These are phyloP conservation scores for Ceratobasidium sp. DNA, from an alignment of 1,284 basidiomycete genomes.

Conservation along the genomic window DNA sequence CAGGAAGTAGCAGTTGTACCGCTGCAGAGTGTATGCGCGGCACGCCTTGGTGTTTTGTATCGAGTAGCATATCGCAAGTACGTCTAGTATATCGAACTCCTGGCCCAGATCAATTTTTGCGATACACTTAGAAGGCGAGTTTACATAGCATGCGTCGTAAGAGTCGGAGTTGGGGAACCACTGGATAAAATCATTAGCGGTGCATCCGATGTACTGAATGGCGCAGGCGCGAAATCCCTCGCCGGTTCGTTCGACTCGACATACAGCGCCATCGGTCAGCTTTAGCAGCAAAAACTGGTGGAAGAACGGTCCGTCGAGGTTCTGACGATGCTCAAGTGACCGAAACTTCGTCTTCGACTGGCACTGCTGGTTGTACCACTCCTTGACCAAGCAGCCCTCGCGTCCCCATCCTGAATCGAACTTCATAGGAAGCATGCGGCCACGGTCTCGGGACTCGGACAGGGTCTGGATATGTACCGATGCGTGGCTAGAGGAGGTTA, in stretches of 20 bases:
- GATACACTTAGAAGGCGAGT: neutral
- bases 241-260: conserved; percentile 15
- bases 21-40: too few relatives aligned
- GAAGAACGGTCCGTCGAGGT: neutral
- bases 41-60: conserved; percentile 7
- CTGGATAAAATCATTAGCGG: conserved; percentile 4
- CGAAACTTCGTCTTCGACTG: neutral
- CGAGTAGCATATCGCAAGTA: conserved; percentile 24
- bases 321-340: neutral
- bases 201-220: neutral
- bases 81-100: conserved; percentile 4
- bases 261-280: neutral
- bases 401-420: conserved; percentile 12
- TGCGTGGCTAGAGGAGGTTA: too few relatives aligned
- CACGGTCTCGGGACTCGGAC: neutral
- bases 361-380: neutral
- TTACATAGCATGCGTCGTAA: neutral
- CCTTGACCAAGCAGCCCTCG: neutral
- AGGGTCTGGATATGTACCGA: too few relatives aligned
- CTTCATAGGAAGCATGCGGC: neutral
- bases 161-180: neutral
- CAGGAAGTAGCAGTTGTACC: neutral
- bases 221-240: conserved; percentile 3
- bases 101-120: neutral
- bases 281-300: conserved; percentile 13